Base-by-base conservation (phyloP, 192 early-diverging fungal species). In the Linnemannia elongata region DNA sequence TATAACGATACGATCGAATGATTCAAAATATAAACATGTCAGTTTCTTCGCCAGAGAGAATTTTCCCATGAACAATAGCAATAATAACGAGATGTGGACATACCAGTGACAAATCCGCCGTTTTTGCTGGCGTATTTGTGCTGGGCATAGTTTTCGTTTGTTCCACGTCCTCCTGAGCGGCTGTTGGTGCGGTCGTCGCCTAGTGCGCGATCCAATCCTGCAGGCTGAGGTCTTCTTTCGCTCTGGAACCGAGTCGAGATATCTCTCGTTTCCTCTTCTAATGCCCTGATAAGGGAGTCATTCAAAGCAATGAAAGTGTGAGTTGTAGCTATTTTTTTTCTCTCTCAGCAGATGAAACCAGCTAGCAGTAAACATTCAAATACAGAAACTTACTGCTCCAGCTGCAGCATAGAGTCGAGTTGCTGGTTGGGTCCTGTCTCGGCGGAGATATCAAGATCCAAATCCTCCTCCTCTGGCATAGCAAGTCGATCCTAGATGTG, bases 71-170 rank as follows among this genome's bases (percentile, higher is more conserved):
- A 20, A 20, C 15, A 35, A 38, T 39, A 15, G 45, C 17, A 39
- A 63, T 30, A 52, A 17, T 30, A 27, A 30, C 20, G 27, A 35
- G 60, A 33, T 10, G 57, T 41, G 6, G 30, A n/a, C 38, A 20
- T 87, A 81, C 85, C 85, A 6, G 85, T 87, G 44, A 87, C 76
- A 41, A 87, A 87, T 44, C 85, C 85, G 0, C 85, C 85, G 17
- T 36, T 57, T 33, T 74, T 81, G 76, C 57, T 81, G 24, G 85
- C 79, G 60, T 87, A 87, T 44, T 70, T 77, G 13, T 60, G 69
- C 10, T 68, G 79, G 0, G 79, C 57, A 60, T 27, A 69, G 5
- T 5, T 42, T 22, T 80, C 57, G 2, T 63, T 33, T 36, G 52
- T 15, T n/a, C 45, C 45, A 17, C 42, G 77, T 35, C 80, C 76